A percentile compares a stretch with the other conserved stretches of the same genome.
Conservation (phyloP, 2,329 filamentous ascomycete genomes). For the Epichloe gansuensis region DNA sequence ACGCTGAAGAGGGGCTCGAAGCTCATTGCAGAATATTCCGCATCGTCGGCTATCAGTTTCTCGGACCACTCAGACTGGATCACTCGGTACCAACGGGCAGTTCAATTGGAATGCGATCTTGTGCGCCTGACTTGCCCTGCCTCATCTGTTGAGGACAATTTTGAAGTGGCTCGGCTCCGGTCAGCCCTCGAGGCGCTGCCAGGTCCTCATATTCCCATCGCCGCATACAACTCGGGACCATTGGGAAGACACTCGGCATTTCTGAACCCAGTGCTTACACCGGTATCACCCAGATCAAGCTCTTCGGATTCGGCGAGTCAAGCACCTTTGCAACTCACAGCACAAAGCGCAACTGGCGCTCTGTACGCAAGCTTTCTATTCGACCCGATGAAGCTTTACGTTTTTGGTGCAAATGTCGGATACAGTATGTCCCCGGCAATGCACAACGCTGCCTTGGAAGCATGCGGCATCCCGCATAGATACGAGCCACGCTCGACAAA, state of each 20-base stretch:
- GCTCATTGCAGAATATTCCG: conserved; percentile 45
- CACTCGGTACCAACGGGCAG: conserved; percentile 44
- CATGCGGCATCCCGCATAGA: conserved; percentile 54
- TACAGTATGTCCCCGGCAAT: conserved; percentile 67
- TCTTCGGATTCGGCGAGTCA: conserved; percentile 5
- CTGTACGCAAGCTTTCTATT: conserved; percentile 54
- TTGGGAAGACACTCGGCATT: conserved; percentile 51
- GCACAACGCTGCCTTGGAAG: conserved; percentile 57
- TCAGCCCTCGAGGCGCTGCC: conserved; percentile 30
- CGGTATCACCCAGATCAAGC: conserved; percentile 34
- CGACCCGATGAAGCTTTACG: conserved; percentile 58
- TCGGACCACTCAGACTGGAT: conserved; percentile 46
- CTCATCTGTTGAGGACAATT: conserved; percentile 46
- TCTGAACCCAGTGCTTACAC: conserved; percentile 52
- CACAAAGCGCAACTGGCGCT: conserved; percentile 49
- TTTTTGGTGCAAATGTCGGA: conserved; percentile 58
- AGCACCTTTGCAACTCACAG: conserved; percentile 33
- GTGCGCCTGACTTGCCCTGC: conserved; percentile 49
- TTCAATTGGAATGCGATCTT: conserved; percentile 44
- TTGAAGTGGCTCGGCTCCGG: conserved; percentile 43
- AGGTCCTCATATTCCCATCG: conserved; percentile 36
- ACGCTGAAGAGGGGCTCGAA: conserved; percentile 41
- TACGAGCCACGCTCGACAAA: conserved; percentile 53
- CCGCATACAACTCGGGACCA: conserved; percentile 52
- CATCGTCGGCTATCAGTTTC: conserved; percentile 26